Evolutionary conservation across 73 alveolate species (phyloP), one percentile per base, ranked within the genome.

Genomic region (Uronychia setigera): DNA sequence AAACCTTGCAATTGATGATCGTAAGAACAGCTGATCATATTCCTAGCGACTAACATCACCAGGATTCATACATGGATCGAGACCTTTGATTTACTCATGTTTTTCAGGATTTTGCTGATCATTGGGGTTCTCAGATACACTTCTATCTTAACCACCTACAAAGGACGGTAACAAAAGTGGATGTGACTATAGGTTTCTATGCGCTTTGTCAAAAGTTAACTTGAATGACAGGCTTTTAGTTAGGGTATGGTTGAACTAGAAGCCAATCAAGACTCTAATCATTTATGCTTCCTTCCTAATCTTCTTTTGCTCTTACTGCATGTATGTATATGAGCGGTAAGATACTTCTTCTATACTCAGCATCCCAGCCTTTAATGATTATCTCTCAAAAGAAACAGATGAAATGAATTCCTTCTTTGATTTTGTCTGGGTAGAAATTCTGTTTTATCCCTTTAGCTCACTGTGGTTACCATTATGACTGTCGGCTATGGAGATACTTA

Each of bases 401-500:
- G 67, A 46, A 46, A 5, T 46, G n/a, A 46, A 46, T 19, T 11
- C n/a, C 67, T 46, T 46, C 67, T 46, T 46, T 46, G 67, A 46
- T 19, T 46, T 46, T 19, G 67, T 46, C 67, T 46, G 67, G 67
- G 67, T 46, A 46, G 67, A 19, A 5, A 5, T 46, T 19, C 67
- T 11, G n/a, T n/a, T n/a, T n/a, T n/a, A 5, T 46, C 96, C n/a
- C 59, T 86, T 83, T 93, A 97, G 98, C 89, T 95, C 79, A 88
- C 94, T 32, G 85, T 95, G 59, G 88, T 95, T 58, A 90, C 98
- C n/a, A 95, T 95, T 96, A 94, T 97, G 19, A 95, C 98, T 0
- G 96, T 95, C 0, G 98, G 97, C 79, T 95, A 92, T 85, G 98
- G 98, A 30, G 98, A 95, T 81, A 88, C 89, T 77, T 95, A 83